A percentile compares a stretch with the other conserved stretches of the same genome.
Conservation (phyloP, 495 filamentous ascomycete species). For the Thozetella sp. region DNA sequence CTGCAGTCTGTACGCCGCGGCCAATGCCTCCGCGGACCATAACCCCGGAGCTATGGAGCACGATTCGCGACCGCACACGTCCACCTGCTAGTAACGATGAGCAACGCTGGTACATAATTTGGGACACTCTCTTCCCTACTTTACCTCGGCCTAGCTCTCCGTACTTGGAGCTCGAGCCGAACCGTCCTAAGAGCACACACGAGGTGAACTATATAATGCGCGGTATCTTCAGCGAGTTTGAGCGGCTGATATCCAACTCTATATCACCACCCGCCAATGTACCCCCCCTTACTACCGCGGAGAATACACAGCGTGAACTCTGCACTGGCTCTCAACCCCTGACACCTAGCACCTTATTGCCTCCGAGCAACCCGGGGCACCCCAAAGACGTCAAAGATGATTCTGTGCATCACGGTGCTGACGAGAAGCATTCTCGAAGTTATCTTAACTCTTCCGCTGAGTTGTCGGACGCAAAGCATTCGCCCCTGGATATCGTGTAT, state of each 20-base stretch:
- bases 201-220: neutral
- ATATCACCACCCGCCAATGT: neutral
- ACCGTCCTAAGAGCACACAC: neutral
- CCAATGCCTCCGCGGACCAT: neutral
- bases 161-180: neutral
- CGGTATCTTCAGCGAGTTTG: neutral
- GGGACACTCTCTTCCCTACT: neutral
- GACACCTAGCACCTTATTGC: neutral
- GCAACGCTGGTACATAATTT: neutral
- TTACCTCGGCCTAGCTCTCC: neutral
- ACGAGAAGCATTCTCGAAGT: neutral
- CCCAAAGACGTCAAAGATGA: neutral
- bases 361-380: neutral
- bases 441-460: neutral
- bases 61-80: neutral
- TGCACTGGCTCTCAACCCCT: neutral
- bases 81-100: neutral
- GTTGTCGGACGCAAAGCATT: neutral
- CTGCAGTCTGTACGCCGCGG: neutral
- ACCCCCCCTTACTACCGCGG: neutral
- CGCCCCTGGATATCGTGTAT: neutral
- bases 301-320: neutral
- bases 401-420: neutral
- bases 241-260: neutral
- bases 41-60: neutral